phyloP scores from a whole-genome alignment of 257 asterid species.

The Galeopsis tetrahit region DNA sequence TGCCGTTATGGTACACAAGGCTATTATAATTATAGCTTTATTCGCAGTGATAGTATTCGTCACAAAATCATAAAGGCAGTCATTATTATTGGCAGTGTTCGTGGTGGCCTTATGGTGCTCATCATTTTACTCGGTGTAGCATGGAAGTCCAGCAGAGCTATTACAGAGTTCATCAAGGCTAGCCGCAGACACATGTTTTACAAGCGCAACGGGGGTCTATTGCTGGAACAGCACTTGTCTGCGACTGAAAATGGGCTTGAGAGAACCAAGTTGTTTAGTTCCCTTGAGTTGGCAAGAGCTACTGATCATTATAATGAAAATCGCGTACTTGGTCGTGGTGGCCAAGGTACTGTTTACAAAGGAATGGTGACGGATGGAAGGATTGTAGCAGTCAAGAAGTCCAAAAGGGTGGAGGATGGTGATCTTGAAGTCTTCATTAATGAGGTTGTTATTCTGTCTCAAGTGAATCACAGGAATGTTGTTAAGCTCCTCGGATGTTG shows the following conservation, averaged over 20 bases:
- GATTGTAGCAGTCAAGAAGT: conserved; percentile 49
- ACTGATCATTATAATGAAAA: conserved; percentile 31
- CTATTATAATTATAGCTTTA: no score
- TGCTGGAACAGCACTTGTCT: conserved; percentile 41
- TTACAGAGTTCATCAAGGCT: conserved; percentile 29
- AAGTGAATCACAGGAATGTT: not conserved
- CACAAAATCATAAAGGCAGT: conserved; percentile 11
- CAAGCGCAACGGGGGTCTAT: conserved; percentile 45
- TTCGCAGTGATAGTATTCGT: not conserved
- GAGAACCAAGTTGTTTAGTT: conserved; percentile 36
- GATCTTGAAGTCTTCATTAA: conserved; percentile 38
- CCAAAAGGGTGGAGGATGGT: conserved; percentile 34
- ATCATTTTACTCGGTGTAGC: conserved; percentile 10
- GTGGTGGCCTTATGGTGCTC: conserved; percentile 13
- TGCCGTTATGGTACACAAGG: not conserved
- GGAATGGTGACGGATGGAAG: conserved; percentile 47
- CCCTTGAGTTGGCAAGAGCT: conserved; percentile 38
- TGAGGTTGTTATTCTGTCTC: not conserved
- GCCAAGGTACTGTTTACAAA: conserved; percentile 54
- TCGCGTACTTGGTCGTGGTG: conserved; percentile 45
- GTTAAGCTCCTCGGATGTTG: conserved; percentile 38
- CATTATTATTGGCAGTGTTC: conserved; percentile 23
- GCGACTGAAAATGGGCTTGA: conserved; percentile 34
- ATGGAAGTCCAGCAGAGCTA: conserved; percentile 26
- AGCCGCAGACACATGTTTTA: conserved; percentile 30